Evolutionary conservation across 306 rosid species (phyloP).

Genomic region (Sophora flavescens): DNA sequence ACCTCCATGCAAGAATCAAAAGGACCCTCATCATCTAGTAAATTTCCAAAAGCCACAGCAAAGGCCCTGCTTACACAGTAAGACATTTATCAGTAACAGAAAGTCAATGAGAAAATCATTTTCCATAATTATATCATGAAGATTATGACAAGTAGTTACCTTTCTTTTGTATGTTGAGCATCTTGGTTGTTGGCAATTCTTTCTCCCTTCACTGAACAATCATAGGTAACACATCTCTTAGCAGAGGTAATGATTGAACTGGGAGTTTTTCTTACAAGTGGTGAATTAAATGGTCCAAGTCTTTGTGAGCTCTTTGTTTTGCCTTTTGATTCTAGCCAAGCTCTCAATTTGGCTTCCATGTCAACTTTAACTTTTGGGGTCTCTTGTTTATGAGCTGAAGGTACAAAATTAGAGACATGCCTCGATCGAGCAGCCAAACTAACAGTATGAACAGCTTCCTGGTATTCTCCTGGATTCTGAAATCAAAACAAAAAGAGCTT

Average conservation of each 20-base stretch:
- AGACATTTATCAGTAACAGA: slow-evolving; percentile 33
- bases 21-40: slow-evolving; percentile 57
- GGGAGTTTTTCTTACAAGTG: slow-evolving; percentile 65
- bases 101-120: slow-evolving; percentile 38
- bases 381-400: slow-evolving; percentile 72
- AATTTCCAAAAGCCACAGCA: slow-evolving; percentile 57
- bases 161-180: slow-evolving; percentile 55
- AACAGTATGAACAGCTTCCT: slow-evolving; percentile 92
- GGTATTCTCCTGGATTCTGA: slow-evolving; percentile 96
- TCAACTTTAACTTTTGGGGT: slow-evolving; percentile 75
- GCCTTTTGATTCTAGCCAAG: slow-evolving; percentile 92
- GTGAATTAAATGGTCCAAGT: slow-evolving; percentile 60
- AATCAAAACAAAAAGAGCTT: slow-evolving; percentile 33
- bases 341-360: slow-evolving; percentile 85
- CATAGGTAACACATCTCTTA: slow-evolving; percentile 60
- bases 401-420: slow-evolving; percentile 72
- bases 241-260: slow-evolving; percentile 54
- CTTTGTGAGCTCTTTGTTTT: slow-evolving; percentile 73
- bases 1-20: slow-evolving; percentile 65
- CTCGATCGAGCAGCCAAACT: slow-evolving; percentile 93
- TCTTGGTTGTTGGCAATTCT: slow-evolving; percentile 51
- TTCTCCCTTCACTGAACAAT: slow-evolving; percentile 63
- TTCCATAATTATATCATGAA: slow-evolving; percentile 24
- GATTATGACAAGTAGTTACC: slow-evolving; percentile 51
- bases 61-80: slow-evolving; percentile 56